Conservation (phyloP, 352 stramenopile genomes). For the Thalassiosira livingstoniorum region DNA sequence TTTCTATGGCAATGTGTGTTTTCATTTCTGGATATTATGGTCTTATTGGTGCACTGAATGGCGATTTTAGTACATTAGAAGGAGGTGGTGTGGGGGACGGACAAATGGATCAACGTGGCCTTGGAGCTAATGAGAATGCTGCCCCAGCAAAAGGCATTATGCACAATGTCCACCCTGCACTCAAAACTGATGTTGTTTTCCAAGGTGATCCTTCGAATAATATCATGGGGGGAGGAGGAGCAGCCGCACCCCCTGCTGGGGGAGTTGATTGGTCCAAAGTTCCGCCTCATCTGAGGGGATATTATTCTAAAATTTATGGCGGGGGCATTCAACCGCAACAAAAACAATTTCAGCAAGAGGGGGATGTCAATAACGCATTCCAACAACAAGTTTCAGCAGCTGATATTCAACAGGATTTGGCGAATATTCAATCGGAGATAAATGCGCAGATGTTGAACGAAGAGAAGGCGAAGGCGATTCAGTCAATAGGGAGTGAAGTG, state of each 20-base stretch:
- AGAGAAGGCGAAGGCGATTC: slow-evolving; percentile 11
- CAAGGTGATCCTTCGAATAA: not conserved
- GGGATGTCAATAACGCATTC: not conserved
- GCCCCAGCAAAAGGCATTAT: slow-evolving; percentile 17
- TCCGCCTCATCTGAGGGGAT: slow-evolving; percentile 42
- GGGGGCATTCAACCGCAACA: not conserved
- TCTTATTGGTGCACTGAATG: no score
- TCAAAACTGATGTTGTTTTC: not conserved
- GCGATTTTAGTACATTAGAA: not conserved
- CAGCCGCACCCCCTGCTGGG: not conserved
- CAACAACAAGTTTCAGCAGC: not conserved
- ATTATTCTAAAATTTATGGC: slow-evolving; percentile 44
- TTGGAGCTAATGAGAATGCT: not conserved
- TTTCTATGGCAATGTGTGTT: slow-evolving; percentile 17
- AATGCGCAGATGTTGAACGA: not conserved
- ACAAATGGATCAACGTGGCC: not conserved
- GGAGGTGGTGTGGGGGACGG: not conserved
- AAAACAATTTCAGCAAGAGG: not conserved
- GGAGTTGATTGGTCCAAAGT: slow-evolving; percentile 44
- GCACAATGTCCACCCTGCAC: slow-evolving; percentile 21
- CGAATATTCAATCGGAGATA: not conserved
- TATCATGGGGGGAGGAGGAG: not conserved
- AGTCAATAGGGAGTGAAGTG: slow-evolving; percentile 20
- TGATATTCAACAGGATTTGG: slow-evolving; percentile 2
- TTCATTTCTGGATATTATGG: slow-evolving; percentile 14